A percentile compares a stretch with the other conserved stretches of the same genome.
phyloP scores from a whole-genome alignment of 495 filamentous ascomycete genomes.

The Xylaria bambusicola region DNA sequence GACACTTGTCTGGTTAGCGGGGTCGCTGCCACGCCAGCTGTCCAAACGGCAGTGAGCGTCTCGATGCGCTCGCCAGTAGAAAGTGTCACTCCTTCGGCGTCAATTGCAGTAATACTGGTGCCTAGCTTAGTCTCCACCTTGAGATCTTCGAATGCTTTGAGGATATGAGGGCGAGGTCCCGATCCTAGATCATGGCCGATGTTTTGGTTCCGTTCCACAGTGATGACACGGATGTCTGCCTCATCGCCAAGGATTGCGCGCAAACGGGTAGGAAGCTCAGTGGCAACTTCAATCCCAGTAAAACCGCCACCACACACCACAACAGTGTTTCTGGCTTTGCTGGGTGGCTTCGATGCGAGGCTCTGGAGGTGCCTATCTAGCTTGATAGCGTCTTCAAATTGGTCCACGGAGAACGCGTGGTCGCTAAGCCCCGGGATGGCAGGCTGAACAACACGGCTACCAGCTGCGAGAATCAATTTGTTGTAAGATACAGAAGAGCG shows the following conservation, averaged over 20 bases:
- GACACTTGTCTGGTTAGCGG: constrained; percentile 25
- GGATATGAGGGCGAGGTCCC: constrained; percentile 21
- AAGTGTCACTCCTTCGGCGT: constrained; percentile 20
- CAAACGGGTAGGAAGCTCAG: constrained; percentile 25
- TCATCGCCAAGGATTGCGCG: constrained; percentile 18
- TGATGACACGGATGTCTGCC: constrained; percentile 18
- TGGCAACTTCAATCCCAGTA: constrained; percentile 28
- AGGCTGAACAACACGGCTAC: constrained; percentile 35
- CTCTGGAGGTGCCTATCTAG: constrained; percentile 21
- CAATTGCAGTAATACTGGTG: constrained; percentile 11
- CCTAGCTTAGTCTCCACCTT: constrained; percentile 18
- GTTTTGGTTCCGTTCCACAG: constrained; percentile 13
- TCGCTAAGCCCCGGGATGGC: constrained; percentile 29
- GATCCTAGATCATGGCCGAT: constrained; percentile 22
- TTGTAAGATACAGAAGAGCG: constrained; percentile 27
- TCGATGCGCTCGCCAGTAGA: constrained; percentile 26
- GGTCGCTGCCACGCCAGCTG: constrained; percentile 27
- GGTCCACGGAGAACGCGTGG: constrained; percentile 38
- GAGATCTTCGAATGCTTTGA: constrained; percentile 17
- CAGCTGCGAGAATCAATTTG: constrained; percentile 38
- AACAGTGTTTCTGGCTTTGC: constrained; percentile 24
- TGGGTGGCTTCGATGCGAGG: constrained; percentile 18
- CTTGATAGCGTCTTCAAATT: constrained; percentile 26
- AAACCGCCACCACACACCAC: constrained; percentile 30
- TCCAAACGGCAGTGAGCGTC: constrained; percentile 26